Evolutionary conservation across 108 stramenopile genomes (phyloP).

Genomic region (Cyclotella distinguenda): DNA sequence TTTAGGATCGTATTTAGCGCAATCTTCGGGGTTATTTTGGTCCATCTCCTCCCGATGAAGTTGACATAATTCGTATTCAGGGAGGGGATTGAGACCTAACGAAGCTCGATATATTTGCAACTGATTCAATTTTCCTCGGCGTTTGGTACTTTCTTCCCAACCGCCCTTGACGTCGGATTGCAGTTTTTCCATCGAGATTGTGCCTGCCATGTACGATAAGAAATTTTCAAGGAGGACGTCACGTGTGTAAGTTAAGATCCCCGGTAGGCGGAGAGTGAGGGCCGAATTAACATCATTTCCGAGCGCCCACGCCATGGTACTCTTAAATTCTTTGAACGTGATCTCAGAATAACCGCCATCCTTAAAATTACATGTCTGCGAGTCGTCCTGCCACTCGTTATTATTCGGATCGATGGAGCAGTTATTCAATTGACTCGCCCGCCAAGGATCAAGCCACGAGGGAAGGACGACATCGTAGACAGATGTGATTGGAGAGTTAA

Average conservation of each 20-base stretch:
- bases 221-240: slow-evolving; percentile 30
- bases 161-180: slow-evolving; percentile 15
- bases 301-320: slow-evolving; percentile 18
- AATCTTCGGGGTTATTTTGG: slow-evolving; percentile 20
- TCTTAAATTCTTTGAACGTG: slow-evolving; percentile 35
- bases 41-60: slow-evolving; percentile 45
- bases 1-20: slow-evolving; percentile 37
- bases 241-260: slow-evolving; percentile 37
- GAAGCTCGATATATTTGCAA: slow-evolving; percentile 32
- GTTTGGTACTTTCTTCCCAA: slow-evolving; percentile 33
- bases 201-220: slow-evolving; percentile 24
- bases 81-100: slow-evolving; percentile 23
- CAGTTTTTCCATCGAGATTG: slow-evolving; percentile 17
- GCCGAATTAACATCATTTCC: slow-evolving; percentile 38
- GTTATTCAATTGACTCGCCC: slow-evolving; percentile 22
- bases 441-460: slow-evolving; percentile 47
- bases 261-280: slow-evolving; percentile 36
- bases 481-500: slow-evolving; percentile 40
- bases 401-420: slow-evolving; percentile 19
- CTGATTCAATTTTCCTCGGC: slow-evolving; percentile 27
- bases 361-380: too few relatives aligned
- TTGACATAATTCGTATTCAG: slow-evolving; percentile 24
- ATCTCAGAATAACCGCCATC: too few relatives aligned
- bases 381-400: slow-evolving; percentile 17
- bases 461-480: slow-evolving; percentile 38